Evolutionary conservation across 805 yeast genomes (phyloP).

Genomic region (Candida chauliodis): DNA sequence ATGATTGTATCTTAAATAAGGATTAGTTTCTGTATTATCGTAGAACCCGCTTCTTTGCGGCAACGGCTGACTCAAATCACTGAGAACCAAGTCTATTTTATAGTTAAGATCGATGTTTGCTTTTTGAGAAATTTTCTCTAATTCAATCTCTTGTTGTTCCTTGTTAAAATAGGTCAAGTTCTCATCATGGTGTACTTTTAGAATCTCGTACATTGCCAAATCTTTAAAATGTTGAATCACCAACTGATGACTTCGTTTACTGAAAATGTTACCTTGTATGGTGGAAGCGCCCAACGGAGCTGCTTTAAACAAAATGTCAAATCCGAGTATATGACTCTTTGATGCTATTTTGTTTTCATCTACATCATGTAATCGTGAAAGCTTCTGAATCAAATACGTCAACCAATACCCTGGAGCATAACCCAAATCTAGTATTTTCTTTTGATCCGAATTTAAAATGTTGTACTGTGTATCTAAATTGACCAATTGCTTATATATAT

Average conservation of each 20-base stretch:
- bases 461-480: constrained; percentile 23
- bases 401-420: constrained; percentile 42
- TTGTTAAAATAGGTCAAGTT: constrained; percentile 24
- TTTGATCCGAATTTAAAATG: constrained; percentile 23
- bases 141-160: constrained; percentile 21
- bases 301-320: constrained; percentile 63
- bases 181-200: constrained; percentile 6
- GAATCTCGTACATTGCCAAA: constrained; percentile 15
- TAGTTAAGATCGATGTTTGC: constrained; percentile 11
- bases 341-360: constrained; percentile 20
- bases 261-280: constrained; percentile 84
- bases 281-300: constrained; percentile 82
- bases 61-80: constrained; percentile 34
- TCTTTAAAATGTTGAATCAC: constrained; percentile 27
- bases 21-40: constrained; percentile 33
- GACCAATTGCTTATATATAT: constrained; percentile 15
- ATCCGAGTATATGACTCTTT: constrained; percentile 35
- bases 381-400: constrained; percentile 23
- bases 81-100: constrained; percentile 33
- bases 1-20: constrained; percentile 26
- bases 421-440: constrained; percentile 37
- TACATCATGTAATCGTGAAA: constrained; percentile 25
- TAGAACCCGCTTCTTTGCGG: constrained; percentile 35
- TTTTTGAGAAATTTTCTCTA: constrained; percentile 19
- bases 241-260: constrained; percentile 35